These are phyloP conservation scores for Petunia hybrid DNA, from an alignment of 305 asterid genomes.

Conservation along the genomic window DNA sequence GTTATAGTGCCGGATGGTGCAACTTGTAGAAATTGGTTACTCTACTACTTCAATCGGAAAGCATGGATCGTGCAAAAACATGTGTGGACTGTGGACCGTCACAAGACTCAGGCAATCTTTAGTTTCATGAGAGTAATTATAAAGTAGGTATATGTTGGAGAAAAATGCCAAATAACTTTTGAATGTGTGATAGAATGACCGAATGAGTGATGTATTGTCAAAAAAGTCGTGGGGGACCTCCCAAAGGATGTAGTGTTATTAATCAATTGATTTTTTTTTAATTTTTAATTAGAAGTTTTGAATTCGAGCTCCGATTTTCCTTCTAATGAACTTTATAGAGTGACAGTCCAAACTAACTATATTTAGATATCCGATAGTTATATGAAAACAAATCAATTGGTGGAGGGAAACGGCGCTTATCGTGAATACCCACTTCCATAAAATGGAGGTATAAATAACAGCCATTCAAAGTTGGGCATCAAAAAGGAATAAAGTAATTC, in stretches of 20 bases:
- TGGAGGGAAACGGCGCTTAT: neutral
- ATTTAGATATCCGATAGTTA: too few species aligned
- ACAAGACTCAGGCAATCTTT: neutral
- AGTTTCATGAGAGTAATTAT: neutral
- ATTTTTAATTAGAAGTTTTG: too few species aligned
- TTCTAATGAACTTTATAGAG: too few species aligned
- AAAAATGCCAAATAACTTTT: neutral
- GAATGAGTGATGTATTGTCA: neutral
- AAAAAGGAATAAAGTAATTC: too few species aligned
- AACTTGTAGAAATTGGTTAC: neutral
- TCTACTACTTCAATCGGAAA: neutral
- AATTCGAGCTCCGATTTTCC: too few species aligned
- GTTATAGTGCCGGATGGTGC: neutral
- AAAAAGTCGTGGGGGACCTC: too few species aligned
- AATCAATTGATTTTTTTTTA: too few species aligned
- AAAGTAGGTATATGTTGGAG: neutral
- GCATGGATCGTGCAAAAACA: neutral
- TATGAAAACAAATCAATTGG: too few species aligned
- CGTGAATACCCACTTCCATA: neutral
- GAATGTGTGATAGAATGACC: neutral
- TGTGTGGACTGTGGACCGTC: conserved; percentile 24
- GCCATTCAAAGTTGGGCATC: neutral
- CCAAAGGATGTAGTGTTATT: too few species aligned
- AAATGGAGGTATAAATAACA: neutral
- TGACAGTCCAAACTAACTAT: too few species aligned